These are phyloP conservation scores for Termitomyces sp. DNA, from an alignment of 768 basidiomycete genomes.

Conservation along the genomic window DNA sequence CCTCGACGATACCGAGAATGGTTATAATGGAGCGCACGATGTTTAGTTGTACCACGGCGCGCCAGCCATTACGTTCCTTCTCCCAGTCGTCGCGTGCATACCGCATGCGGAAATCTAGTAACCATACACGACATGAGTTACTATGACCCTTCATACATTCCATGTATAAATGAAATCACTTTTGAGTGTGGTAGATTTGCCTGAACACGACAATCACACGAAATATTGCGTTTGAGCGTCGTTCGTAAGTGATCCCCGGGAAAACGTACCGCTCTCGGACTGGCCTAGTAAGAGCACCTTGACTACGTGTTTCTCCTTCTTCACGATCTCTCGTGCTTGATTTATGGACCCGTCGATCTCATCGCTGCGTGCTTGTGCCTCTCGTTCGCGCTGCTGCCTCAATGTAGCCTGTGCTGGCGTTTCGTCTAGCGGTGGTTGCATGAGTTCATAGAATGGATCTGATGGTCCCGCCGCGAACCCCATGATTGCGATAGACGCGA, in stretches of 20 bases:
- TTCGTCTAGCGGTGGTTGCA: constrained; percentile 46
- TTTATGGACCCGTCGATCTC: constrained; percentile 58
- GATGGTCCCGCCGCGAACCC: constrained; percentile 27
- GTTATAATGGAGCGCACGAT: constrained; percentile 64
- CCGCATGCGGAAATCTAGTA: constrained; percentile 65
- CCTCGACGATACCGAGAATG: constrained; percentile 57
- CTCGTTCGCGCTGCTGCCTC: constrained; percentile 38
- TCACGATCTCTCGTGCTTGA: constrained; percentile 35
- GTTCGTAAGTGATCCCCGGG: not conserved
- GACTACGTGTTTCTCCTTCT: constrained; percentile 40
- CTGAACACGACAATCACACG: constrained; percentile 31
- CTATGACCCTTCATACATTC: not conserved
- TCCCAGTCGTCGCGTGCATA: constrained; percentile 60
- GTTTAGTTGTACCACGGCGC: constrained; percentile 74
- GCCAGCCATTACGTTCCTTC: constrained; percentile 68
- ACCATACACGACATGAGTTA: not conserved
- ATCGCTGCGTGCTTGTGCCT: constrained; percentile 45
- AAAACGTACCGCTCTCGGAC: constrained; percentile 53
- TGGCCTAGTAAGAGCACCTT: constrained; percentile 62
- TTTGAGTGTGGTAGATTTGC: constrained; percentile 67
- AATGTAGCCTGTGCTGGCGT: constrained; percentile 44
- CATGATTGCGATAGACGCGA: constrained; percentile 19
- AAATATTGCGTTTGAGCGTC: too few species aligned
- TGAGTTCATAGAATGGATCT: constrained; percentile 40
- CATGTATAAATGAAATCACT: constrained; percentile 29